Conservation (phyloP, 1,139 yeast species). For the Suzukiozyma palmioleophila region DNA sequence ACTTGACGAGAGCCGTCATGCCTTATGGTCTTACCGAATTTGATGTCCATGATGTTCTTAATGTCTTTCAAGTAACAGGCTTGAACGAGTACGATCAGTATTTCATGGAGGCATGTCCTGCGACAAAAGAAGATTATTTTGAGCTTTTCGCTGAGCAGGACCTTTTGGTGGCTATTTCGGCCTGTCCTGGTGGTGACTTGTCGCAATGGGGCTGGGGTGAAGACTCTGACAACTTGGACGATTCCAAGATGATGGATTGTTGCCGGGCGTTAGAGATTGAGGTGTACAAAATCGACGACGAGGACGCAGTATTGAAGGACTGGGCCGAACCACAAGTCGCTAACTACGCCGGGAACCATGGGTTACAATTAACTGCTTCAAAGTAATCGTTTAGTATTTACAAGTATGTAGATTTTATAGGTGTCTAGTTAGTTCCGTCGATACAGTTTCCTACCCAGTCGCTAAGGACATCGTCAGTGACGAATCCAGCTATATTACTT, state of each 20-base stretch:
- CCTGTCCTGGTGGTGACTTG: conserved; percentile 71
- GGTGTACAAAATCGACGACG: conserved; percentile 50
- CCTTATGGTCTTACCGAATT: conserved; percentile 60
- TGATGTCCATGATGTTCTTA: conserved; percentile 66
- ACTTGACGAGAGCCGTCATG: conserved; percentile 53
- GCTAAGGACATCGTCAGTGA: conserved; percentile 39
- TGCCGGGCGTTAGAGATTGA: conserved; percentile 64
- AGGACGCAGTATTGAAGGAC: conserved; percentile 31
- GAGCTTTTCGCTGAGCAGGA: conserved; percentile 68
- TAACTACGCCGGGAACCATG: conserved; percentile 55
- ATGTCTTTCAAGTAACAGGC: conserved; percentile 69
- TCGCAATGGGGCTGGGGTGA: conserved; percentile 74
- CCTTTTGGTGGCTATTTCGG: conserved; percentile 58
- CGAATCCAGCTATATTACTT: conserved; percentile 41
- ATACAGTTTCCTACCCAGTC: conserved; percentile 46
- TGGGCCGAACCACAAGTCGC: conserved; percentile 53
- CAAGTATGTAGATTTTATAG: not conserved
- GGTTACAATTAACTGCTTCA: conserved; percentile 27
- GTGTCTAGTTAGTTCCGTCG: conserved; percentile 45
- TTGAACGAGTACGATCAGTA: conserved; percentile 61
- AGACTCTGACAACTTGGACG: conserved; percentile 35
- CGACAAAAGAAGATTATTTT: conserved; percentile 53
- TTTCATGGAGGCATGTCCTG: conserved; percentile 69
- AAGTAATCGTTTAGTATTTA: not conserved
- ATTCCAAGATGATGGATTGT: conserved; percentile 55